Evolutionary conservation across 495 filamentous ascomycete species (phyloP), one percentile per base, ranked within the genome.

Genomic region (Halenospora varia): DNA sequence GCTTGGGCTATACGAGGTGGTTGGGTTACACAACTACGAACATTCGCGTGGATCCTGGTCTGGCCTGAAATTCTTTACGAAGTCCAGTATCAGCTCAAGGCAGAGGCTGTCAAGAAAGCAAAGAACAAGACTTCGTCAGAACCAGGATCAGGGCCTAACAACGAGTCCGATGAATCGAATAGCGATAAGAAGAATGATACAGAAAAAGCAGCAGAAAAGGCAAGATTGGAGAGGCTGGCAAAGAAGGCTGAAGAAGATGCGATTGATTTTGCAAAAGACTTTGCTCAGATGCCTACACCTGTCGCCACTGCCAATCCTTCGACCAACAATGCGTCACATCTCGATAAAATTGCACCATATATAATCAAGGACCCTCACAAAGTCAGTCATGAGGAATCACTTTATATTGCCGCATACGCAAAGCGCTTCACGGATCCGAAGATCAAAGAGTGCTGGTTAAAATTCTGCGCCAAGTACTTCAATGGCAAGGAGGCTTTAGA

Each of bases 1-100:
- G 91, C 89, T 11, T 98, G 92, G 90, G 76, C 97, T 18, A 80
- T 97, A 67, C 86, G 91, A 51, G 88, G 89, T 53, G 90, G 91
- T 23, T 96, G 93, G 87, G 93, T 96, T 0, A 94, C 87, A 1
- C 91, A 96, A 68, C 78, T 98, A 1, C 84, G 92, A 53, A 89
- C 88, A 13, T 97, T 93, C 65, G 90, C 87, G 2, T 92, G 92
- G 75, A 82, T 97, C 55, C 72, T 82, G 29, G 79, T 86, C 25
- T 79, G 80, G 70, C 76, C 82, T 25, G 78, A 84, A 60, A 82
- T 87, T 60, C 69, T 83, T 48, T 80, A 80, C 56, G 78, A 79
- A 56, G 84, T 87, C 17, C 78, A 83, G 22, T 72, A 80, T 56
- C 73, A 76, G 39, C 70, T 82, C 40, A 80, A 83, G 53, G 73